phyloP scores from a whole-genome alignment of 202 grass and related monocot genomes.

The Cymbopogon flexuosus region DNA sequence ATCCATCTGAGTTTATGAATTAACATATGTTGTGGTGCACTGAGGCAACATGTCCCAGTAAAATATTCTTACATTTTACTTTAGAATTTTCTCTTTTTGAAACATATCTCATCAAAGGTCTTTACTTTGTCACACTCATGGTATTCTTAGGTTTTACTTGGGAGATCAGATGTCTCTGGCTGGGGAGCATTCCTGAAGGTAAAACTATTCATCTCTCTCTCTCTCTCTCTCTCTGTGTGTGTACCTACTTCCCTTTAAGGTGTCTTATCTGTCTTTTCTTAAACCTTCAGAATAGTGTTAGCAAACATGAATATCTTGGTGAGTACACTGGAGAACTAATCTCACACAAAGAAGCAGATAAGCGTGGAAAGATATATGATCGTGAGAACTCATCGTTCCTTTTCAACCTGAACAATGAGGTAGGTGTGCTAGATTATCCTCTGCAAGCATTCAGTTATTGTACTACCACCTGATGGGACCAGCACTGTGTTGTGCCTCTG shows the following conservation, averaged over 20 bases:
- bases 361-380: constrained; percentile 95
- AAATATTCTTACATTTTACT: not conserved
- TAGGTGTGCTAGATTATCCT: constrained; percentile 19
- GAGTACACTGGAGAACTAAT: constrained; percentile 97
- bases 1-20: not conserved
- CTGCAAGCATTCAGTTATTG: not conserved
- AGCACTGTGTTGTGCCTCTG: not conserved
- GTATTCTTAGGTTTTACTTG: constrained; percentile 79
- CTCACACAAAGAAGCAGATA: constrained; percentile 92
- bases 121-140: not conserved
- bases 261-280: constrained; percentile 20
- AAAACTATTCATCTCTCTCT: constrained; percentile 1
- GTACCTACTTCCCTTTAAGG: not conserved
- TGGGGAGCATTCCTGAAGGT: constrained; percentile 99
- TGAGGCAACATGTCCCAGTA: not conserved
- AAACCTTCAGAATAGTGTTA: constrained; percentile 73
- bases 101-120: not conserved
- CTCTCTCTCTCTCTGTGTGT: not conserved
- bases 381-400: constrained; percentile 94
- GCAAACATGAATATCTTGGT: constrained; percentile 93
- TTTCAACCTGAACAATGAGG: constrained; percentile 98
- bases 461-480: not conserved
- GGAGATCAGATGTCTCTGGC: constrained; percentile 86
- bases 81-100: constrained; percentile 4
- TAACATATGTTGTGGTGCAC: not conserved